These are phyloP conservation scores for Cordia subcordata DNA, from an alignment of 257 asterid species.

Conservation along the genomic window DNA sequence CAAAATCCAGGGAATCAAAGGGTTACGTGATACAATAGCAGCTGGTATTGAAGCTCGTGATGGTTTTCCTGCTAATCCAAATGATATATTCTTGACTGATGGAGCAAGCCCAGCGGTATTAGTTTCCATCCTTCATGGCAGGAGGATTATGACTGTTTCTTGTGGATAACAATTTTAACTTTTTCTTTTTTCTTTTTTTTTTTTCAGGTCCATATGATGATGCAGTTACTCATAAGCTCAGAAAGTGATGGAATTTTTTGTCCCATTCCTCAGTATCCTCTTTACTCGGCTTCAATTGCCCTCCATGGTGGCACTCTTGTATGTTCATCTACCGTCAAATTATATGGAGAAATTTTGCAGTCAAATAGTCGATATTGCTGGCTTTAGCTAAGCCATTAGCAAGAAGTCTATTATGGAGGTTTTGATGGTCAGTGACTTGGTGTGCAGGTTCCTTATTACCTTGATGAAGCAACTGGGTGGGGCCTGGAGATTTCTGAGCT, in stretches of 20 bases:
- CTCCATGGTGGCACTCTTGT: conserved; percentile 98
- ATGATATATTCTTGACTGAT: conserved; percentile 94
- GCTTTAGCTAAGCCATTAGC: no score
- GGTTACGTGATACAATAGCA: conserved; percentile 90
- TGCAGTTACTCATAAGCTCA: conserved; percentile 81
- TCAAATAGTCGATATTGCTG: neutral
- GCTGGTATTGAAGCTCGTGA: conserved; percentile 97
- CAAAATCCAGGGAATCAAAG: conserved; percentile 75
- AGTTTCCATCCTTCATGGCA: neutral
- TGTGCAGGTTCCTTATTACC: conserved; percentile 89
- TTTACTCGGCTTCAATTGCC: conserved; percentile 75
- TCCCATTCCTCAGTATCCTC: conserved; percentile 98
- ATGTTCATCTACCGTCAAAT: conserved; percentile 16
- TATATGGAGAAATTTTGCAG: neutral
- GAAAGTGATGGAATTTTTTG: conserved; percentile 89
- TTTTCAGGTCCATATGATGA: conserved; percentile 99
- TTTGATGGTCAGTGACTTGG: neutral
- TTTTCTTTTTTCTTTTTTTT: no score
- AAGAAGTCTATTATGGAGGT: no score
- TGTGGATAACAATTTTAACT: neutral
- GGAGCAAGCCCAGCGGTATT: conserved; percentile 99
- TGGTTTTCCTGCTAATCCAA: conserved; percentile 88
- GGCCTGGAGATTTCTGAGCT: conserved; percentile 85
- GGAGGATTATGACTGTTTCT: neutral
- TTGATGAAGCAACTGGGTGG: conserved; percentile 96